Base-by-base conservation (phyloP, 371 early-diverging fungal genomes). In the Mycotypha africana region DNA sequence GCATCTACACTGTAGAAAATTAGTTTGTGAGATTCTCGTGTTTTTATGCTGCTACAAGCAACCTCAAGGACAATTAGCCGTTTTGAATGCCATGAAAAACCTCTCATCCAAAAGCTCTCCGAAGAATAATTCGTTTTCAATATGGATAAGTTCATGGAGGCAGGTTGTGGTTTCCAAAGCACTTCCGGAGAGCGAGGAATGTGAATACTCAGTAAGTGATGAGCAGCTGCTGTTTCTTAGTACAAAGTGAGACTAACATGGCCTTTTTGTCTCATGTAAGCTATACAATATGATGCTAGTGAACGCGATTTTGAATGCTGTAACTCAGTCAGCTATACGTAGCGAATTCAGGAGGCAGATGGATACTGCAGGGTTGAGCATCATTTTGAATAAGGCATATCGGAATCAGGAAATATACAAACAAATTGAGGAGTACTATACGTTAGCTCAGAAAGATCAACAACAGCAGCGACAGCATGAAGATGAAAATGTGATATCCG, bases 11-110 rank as follows among this genome's bases (percentile, higher is more conserved):
- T 84, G 85, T 1, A 70, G 87, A 10, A 78, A 77, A 24, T 52
- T 85, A 42, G 84, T 83, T 1, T 78, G 79, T 2, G 88, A 86
- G 51, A 70, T 85, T 15, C 55, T 87, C 42, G 82, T 88, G 5
- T 82, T 79, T 47, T 49, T 86, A 19, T 87, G 84, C 52, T 85
- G 82, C 56, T 70, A 73, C 38, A 81, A 81, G 38, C 70, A 71
- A 20, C 83, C 84, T 14, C 52, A 51, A 0, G 87, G 87, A 20
- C 86, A 85, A 38, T 64, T 60, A 12, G 41, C 77, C n/a, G 86
- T 86, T n/a, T 57, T 86, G 15, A 69, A 72, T 43, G 83, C 85
- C 16, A 55, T 78, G 42, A 69, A 72, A 24, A 56, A 66, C 23
- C 60, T 73, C 26, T 59, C 56, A 54, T 61, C 66, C 24, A 53